Conservation (phyloP, 192 early-diverging fungal species). For the Coemansia sp. region DNA sequence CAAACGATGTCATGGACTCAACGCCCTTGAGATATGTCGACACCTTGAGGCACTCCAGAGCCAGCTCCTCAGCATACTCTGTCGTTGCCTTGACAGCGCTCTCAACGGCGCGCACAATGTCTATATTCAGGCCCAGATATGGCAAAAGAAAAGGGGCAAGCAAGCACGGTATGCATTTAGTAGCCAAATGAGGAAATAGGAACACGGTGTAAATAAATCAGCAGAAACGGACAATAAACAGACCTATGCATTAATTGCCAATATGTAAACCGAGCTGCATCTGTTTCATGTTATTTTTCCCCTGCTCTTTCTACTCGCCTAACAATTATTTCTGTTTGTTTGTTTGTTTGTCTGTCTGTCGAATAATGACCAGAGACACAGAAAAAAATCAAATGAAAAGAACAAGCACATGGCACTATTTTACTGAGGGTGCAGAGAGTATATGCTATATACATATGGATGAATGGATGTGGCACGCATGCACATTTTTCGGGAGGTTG, state of each 20-base stretch:
- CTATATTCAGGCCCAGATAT: constrained; percentile 17
- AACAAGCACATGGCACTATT: neutral
- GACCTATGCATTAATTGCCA: constrained; percentile 24
- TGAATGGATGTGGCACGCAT: neutral
- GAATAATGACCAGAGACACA: constrained; percentile 1
- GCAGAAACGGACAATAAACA: neutral
- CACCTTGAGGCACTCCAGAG: constrained; percentile 32
- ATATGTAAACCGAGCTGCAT: neutral
- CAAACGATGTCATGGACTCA: constrained; percentile 24
- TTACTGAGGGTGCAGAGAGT: neutral
- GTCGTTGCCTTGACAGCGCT: constrained; percentile 24
- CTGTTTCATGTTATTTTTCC: neutral
- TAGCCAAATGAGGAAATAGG: constrained; percentile 1
- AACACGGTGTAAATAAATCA: neutral
- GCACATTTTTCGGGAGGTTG: neutral
- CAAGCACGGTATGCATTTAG: neutral
- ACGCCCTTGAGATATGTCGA: constrained; percentile 31
- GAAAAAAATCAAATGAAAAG: constrained; percentile 6
- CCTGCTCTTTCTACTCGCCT: neutral
- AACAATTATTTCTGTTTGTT: neutral
- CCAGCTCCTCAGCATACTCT: constrained; percentile 40
- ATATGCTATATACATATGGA: constrained; percentile 5
- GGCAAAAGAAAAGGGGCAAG: neutral
- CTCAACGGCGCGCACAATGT: constrained; percentile 32
- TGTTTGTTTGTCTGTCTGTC: neutral